Evolutionary conservation across 2,329 filamentous ascomycete genomes (phyloP).

Genomic region (Verticillium tricorpus): DNA sequence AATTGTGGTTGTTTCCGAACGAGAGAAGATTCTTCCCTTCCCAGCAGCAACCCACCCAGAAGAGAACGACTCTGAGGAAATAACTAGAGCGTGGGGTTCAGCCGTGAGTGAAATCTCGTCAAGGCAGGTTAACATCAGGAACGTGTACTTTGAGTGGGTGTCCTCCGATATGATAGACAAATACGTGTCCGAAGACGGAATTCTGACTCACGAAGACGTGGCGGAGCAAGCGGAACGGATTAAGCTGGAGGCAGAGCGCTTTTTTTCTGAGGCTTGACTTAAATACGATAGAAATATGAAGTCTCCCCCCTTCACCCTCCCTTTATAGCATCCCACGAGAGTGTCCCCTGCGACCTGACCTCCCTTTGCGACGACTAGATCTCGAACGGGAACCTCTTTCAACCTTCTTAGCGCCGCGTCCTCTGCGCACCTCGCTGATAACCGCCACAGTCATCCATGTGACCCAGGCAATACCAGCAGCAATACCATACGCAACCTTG

Average conservation of each 20-base stretch:
- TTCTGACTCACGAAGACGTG: slow-evolving; percentile 35
- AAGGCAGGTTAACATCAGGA: slow-evolving; percentile 31
- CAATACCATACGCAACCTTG: slow-evolving; percentile 31
- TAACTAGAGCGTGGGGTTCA: slow-evolving; percentile 41
- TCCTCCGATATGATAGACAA: slow-evolving; percentile 42
- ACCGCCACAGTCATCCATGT: slow-evolving; percentile 31
- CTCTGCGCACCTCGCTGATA: slow-evolving; percentile 22
- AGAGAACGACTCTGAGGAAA: slow-evolving; percentile 47
- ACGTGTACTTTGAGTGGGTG: slow-evolving; percentile 60
- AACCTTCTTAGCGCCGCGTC: neutral
- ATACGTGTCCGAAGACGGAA: slow-evolving; percentile 52
- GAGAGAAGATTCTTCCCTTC: slow-evolving; percentile 51
- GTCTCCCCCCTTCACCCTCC: no score
- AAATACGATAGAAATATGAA: no score
- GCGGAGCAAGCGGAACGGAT: slow-evolving; percentile 30
- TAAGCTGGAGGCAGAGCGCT: slow-evolving; percentile 27
- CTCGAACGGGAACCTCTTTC: neutral
- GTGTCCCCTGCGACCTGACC: neutral
- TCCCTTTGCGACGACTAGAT: slow-evolving; percentile 17
- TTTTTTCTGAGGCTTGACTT: slow-evolving; percentile 37
- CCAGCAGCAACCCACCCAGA: slow-evolving; percentile 37
- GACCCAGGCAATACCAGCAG: slow-evolving; percentile 30
- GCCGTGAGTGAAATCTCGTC: slow-evolving; percentile 4
- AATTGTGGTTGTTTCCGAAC: slow-evolving; percentile 52
- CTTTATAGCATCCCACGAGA: neutral